Base-by-base conservation (phyloP, 75 land plant species). In the Adiantum capillusveneris region DNA sequence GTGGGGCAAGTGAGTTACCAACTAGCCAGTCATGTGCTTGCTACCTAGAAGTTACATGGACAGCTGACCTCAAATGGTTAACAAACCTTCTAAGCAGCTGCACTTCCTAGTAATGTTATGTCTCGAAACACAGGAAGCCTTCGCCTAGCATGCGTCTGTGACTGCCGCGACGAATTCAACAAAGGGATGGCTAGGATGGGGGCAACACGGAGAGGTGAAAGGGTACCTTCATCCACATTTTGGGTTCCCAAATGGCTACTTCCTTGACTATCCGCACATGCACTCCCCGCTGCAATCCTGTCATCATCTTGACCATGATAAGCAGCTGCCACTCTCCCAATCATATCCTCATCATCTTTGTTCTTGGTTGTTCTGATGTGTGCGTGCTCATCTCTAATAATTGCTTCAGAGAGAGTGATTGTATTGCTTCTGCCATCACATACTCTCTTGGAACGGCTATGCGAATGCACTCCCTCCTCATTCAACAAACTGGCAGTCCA, bases 101-200 rank as follows among this genome's bases (percentile, higher is more conserved):
- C 55, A 53, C 55, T 53, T 53, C 55, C 55, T 24, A 26, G 28
- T 11, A 53, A 1, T 22, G 55, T 53, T 25, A 53, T 18, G 55
- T 53, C 55, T 53, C 24, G 55, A 14, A 53, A 53, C 28, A 53
- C 55, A 5, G 55, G 55, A 3, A 53, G 28, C 28, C 55, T 22
- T 27, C 28, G 21, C 6, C 28, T 22, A 26, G 6, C 1, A 5
- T 5, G 6, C 27, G 25, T 2, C 13, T 1, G 28, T 22, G 2
- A 1, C 14, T 12, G 24, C 2, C 29, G 18, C 24, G 28, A 53
- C 5, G 55, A 25, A 25, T 22, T 22, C 25, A 13, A 3, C 25
- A 14, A 53, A 27, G 24, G 55, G 14, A 12, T 6, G 2, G 14
- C 55, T 22, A 6, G 2, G 25, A 5, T 3, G 14, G 14, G 3